phyloP scores from a whole-genome alignment of 306 rosid genomes.

The Cicer arietinum region DNA sequence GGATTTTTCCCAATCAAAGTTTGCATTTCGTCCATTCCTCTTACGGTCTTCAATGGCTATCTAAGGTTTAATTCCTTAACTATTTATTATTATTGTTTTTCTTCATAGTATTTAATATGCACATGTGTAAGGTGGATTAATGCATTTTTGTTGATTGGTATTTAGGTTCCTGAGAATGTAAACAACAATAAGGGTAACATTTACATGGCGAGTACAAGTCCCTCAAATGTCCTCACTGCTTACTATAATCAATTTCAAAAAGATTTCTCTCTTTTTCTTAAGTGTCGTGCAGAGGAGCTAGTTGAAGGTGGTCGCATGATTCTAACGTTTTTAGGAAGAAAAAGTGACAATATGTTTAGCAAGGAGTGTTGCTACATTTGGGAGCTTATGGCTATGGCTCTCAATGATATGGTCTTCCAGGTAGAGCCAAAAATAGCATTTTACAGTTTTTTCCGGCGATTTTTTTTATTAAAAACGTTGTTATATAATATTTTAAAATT shows the following conservation, averaged over 20 bases:
- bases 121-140: background rate
- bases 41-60: constrained; percentile 56
- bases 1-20: constrained; percentile 46
- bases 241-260: constrained; percentile 51
- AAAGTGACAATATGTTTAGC: constrained; percentile 48
- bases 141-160: background rate
- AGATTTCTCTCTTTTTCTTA: constrained; percentile 53
- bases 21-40: constrained; percentile 63
- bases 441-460: too few relatives aligned
- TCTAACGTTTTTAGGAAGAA: constrained; percentile 57
- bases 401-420: constrained; percentile 56
- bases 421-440: background rate
- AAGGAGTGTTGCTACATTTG: constrained; percentile 53
- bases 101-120: background rate
- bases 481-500: too few relatives aligned
- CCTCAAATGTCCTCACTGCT: constrained; percentile 47
- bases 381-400: constrained; percentile 58
- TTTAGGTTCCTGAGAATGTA: constrained; percentile 58
- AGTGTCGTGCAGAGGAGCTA: constrained; percentile 59
- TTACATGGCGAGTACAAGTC: constrained; percentile 50
- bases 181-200: constrained; percentile 56
- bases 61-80: constrained; percentile 42
- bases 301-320: constrained; percentile 57
- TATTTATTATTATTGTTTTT: background rate
- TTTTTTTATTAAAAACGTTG: too few relatives aligned